phyloP scores from a whole-genome alignment of 2,329 filamentous ascomycete species.

The Sordariomycetes sp. region DNA sequence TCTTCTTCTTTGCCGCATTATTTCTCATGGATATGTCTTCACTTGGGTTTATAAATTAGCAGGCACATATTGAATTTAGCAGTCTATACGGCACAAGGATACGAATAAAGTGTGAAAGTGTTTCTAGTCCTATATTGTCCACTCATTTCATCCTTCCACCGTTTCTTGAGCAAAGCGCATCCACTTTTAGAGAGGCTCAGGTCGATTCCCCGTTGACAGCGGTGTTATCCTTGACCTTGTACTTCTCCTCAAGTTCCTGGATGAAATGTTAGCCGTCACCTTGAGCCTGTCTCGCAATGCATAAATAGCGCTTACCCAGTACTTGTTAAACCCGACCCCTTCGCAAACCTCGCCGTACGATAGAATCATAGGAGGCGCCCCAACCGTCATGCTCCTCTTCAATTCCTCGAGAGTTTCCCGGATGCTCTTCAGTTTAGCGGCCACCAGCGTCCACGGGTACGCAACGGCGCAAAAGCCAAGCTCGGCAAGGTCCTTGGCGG shows the following conservation, averaged over 20 bases:
- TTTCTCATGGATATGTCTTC: too few species aligned
- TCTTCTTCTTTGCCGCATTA: too few species aligned
- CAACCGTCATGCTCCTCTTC: slow-evolving; percentile 28
- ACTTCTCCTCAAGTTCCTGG: neutral
- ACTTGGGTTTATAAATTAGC: too few species aligned
- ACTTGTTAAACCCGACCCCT: slow-evolving; percentile 32
- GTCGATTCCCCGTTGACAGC: neutral
- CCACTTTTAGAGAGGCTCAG: neutral
- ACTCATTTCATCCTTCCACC: too few species aligned
- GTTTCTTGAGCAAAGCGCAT: neutral
- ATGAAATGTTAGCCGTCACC: neutral
- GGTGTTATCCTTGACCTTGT: neutral
- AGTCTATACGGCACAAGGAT: too few species aligned
- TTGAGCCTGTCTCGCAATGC: neutral
- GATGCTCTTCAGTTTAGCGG: slow-evolving; percentile 28
- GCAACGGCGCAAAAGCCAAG: slow-evolving; percentile 29
- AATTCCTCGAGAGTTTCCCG: slow-evolving; percentile 22
- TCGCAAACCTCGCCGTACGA: slow-evolving; percentile 31
- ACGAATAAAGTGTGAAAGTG: too few species aligned
- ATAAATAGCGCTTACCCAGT: slow-evolving; percentile 12
- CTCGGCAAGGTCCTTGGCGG: slow-evolving; percentile 18
- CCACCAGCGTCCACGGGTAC: slow-evolving; percentile 32
- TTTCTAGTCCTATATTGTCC: too few species aligned
- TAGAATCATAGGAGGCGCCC: slow-evolving; percentile 28
- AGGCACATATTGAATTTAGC: too few species aligned